Conservation (phyloP, 305 asterid genomes). For the Solanum hybrid region DNA sequence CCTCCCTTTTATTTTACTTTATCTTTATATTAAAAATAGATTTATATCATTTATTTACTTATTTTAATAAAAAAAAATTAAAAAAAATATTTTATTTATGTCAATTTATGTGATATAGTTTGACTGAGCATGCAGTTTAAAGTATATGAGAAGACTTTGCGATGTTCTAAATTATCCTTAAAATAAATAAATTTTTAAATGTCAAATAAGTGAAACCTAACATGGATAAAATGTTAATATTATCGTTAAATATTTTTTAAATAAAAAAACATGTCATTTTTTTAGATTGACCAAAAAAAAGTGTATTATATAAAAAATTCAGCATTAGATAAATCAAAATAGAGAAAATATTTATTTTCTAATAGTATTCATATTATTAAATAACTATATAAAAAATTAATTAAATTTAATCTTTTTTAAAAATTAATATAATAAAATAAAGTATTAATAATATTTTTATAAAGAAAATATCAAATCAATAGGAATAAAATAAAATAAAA, state of each 20-base stretch:
- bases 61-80: too few species aligned
- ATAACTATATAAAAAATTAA: too few species aligned
- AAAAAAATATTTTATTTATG: too few species aligned
- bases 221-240: background rate
- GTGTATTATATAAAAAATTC: background rate
- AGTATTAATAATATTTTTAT: background rate
- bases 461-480: background rate
- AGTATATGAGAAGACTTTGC: too few species aligned
- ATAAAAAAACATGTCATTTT: background rate
- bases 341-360: background rate
- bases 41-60: background rate
- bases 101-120: too few species aligned
- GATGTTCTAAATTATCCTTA: too few species aligned
- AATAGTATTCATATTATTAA: too few species aligned
- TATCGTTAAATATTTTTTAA: background rate
- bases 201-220: background rate
- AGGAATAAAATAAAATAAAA: background rate
- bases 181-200: too few species aligned
- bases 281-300: background rate
- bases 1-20: background rate
- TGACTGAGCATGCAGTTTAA: background rate
- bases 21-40: too few species aligned
- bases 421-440: background rate
- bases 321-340: background rate
- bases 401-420: too few species aligned